Conservation (phyloP, 306 rosid species). For the Calophaca sinica region DNA sequence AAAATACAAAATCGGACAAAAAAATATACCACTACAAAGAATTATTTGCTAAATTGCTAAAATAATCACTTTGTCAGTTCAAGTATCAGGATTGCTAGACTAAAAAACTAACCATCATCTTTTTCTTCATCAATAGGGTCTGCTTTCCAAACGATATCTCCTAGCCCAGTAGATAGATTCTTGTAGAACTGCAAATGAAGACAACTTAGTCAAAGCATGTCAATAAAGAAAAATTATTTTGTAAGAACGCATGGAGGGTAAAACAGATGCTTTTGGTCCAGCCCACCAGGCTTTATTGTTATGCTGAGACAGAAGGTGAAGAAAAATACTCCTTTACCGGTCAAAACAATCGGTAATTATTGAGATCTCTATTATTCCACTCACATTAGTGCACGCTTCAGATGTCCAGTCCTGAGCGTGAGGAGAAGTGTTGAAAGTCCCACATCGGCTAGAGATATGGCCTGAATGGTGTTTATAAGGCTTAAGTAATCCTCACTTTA, state of each 20-base stretch:
- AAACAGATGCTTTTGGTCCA: background rate
- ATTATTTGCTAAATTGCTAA: conserved; percentile 9
- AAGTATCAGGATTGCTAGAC: conserved; percentile 25
- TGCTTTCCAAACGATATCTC: conserved; percentile 88
- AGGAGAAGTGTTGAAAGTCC: too few relatives aligned
- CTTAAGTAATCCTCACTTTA: too few relatives aligned
- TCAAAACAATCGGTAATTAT: background rate
- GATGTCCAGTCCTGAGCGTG: too few relatives aligned
- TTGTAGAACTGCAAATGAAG: conserved; percentile 77
- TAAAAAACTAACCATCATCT: conserved; percentile 60
- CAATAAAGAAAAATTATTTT: background rate
- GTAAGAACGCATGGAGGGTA: background rate
- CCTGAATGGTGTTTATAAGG: too few relatives aligned
- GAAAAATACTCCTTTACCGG: background rate
- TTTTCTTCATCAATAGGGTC: conserved; percentile 69
- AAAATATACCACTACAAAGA: background rate
- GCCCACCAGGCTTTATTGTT: background rate
- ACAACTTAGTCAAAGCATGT: conserved; percentile 34
- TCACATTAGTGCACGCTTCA: too few relatives aligned
- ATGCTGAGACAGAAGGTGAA: background rate
- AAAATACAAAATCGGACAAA: background rate
- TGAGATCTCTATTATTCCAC: too few relatives aligned
- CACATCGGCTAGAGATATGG: too few relatives aligned
- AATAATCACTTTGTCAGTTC: conserved; percentile 1
- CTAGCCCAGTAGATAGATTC: conserved; percentile 76